Evolutionary conservation across 75 land plant genomes (phyloP).

Genomic region (Cryptomeria japonica): DNA sequence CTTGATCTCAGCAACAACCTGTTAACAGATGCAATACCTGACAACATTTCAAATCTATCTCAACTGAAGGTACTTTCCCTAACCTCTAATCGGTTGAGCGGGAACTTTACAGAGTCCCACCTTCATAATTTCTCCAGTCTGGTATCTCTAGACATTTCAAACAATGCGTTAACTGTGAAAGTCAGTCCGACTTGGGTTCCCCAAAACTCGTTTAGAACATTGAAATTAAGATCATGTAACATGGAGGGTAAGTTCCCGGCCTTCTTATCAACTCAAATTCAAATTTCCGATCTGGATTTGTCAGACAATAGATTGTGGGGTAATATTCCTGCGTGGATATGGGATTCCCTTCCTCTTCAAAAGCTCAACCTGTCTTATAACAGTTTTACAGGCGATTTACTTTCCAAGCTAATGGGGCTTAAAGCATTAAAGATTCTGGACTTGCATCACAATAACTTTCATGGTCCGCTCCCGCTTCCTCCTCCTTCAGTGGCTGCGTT

Average conservation of each 20-base stretch:
- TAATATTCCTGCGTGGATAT: not conserved
- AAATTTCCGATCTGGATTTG: not conserved
- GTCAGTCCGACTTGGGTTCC: not conserved
- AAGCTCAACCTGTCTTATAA: not conserved
- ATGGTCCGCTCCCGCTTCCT: not conserved
- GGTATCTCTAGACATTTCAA: not conserved
- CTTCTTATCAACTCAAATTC: not conserved
- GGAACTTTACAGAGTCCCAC: not conserved
- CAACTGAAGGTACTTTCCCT: slow-evolving; percentile 4
- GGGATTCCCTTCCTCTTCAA: not conserved
- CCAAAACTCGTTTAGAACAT: not conserved
- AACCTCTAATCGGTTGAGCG: not conserved
- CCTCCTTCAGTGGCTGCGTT: not conserved
- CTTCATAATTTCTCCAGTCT: not conserved
- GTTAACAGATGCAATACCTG: not conserved
- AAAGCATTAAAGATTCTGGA: not conserved
- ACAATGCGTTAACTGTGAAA: not conserved
- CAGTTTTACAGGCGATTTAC: not conserved
- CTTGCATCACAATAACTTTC: not conserved
- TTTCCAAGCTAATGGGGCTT: not conserved
- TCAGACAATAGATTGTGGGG: not conserved
- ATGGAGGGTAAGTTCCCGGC: not conserved
- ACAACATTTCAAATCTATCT: slow-evolving; percentile 2
- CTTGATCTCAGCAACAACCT: slow-evolving; percentile 9
- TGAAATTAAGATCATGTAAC: not conserved